A percentile compares a stretch with the other conserved stretches of the same genome.
These are phyloP conservation scores for Kwoniella shivajii DNA, from an alignment of 1,284 basidiomycete species.

Conservation along the genomic window DNA sequence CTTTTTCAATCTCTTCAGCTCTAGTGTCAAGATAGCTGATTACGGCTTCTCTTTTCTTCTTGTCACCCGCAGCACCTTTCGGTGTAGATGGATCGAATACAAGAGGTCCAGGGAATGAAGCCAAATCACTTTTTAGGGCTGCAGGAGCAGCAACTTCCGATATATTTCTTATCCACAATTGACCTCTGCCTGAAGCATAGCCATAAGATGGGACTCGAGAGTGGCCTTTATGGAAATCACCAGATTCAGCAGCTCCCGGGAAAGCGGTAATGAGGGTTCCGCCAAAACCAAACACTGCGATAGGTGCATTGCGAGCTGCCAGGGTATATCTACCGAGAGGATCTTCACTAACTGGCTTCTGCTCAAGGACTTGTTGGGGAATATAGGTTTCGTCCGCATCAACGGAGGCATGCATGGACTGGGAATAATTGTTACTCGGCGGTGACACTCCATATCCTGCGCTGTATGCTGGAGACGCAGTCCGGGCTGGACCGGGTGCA, in stretches of 20 bases:
- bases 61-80: constrained; percentile 63
- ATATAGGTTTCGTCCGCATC: constrained; percentile 68
- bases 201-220: constrained; percentile 59
- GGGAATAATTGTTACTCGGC: constrained; percentile 51
- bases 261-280: constrained; percentile 84
- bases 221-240: constrained; percentile 74
- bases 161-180: constrained; percentile 68
- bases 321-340: constrained; percentile 73
- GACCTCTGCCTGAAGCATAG: constrained; percentile 62
- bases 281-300: constrained; percentile 86
- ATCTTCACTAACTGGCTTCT: constrained; percentile 65
- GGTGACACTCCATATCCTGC: constrained; percentile 33
- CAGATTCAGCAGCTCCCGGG: constrained; percentile 69
- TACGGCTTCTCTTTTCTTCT: constrained; percentile 80
- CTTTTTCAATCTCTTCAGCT: constrained; percentile 72
- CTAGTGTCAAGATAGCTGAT: constrained; percentile 74
- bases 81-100: constrained; percentile 72
- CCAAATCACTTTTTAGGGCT: constrained; percentile 62
- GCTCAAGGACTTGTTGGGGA: constrained; percentile 49
- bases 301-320: constrained; percentile 63
- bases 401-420: constrained; percentile 61
- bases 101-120: constrained; percentile 79
- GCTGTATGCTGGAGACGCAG: constrained; percentile 26
- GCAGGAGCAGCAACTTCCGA: constrained; percentile 70
- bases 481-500: constrained; percentile 13